These are phyloP conservation scores for Botrytis tulipae DNA, from an alignment of 2,329 filamentous ascomycete species.

Conservation along the genomic window DNA sequence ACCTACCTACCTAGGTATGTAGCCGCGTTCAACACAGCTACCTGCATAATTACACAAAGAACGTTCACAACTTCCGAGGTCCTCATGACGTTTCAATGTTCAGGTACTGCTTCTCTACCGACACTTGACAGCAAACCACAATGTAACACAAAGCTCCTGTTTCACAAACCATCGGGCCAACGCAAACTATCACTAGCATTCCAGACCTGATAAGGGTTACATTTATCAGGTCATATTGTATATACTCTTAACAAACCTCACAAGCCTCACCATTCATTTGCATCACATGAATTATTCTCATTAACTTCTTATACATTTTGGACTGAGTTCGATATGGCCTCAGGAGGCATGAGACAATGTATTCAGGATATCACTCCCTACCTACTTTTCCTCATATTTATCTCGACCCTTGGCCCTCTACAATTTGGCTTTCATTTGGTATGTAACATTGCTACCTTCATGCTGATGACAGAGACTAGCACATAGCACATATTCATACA, in stretches of 20 bases:
- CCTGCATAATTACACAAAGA: background rate
- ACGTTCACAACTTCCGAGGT: background rate
- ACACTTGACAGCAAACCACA: background rate
- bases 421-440: slow-evolving; percentile 95
- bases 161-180: background rate
- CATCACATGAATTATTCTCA: background rate
- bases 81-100: background rate
- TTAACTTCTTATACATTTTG: background rate
- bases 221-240: background rate
- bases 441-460: slow-evolving; percentile 35
- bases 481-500: background rate
- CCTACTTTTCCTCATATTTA: slow-evolving; percentile 71
- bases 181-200: background rate
- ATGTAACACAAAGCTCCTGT: background rate
- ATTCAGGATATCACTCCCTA: slow-evolving; percentile 61
- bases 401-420: slow-evolving; percentile 81
- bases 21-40: background rate
- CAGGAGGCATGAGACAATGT: slow-evolving; percentile 37
- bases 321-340: slow-evolving; percentile 31
- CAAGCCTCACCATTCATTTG: background rate
- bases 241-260: background rate
- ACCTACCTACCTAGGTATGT: too few relatives aligned
- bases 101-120: background rate
- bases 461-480: background rate
- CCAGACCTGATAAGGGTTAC: background rate